These are phyloP conservation scores for Sicyos baderoa DNA, from an alignment of 306 rosid species.

Conservation along the genomic window DNA sequence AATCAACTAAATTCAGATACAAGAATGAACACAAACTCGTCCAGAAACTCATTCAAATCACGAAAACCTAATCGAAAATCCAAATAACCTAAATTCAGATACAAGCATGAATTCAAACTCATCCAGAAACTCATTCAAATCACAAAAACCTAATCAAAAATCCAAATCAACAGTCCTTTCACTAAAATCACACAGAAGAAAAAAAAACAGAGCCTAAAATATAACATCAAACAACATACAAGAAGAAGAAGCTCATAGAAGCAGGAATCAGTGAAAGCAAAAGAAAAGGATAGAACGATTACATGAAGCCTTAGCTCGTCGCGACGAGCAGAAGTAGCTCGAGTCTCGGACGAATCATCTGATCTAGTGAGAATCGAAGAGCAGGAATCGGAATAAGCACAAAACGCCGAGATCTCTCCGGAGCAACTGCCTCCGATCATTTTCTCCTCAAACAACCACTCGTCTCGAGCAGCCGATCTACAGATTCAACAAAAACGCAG, in stretches of 20 bases:
- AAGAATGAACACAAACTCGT: too few species aligned
- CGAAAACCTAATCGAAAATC: too few species aligned
- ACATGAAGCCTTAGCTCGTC: constrained; percentile 53
- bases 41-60: too few species aligned
- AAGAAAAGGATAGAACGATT: not conserved
- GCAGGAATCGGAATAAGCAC: constrained; percentile 35
- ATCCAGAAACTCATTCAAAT: not conserved
- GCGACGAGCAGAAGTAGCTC: constrained; percentile 31
- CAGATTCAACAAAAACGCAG: constrained; percentile 17
- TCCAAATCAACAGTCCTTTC: not conserved
- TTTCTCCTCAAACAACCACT: constrained; percentile 23
- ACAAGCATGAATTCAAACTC: too few species aligned
- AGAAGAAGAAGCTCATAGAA: not conserved
- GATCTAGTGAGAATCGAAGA: constrained; percentile 32
- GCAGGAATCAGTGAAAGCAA: not conserved
- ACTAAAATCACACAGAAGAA: not conserved
- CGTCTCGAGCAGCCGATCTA: constrained; percentile 31
- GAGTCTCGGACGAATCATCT: constrained; percentile 38
- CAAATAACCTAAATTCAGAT: too few species aligned
- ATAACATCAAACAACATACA: not conserved
- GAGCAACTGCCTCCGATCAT: constrained; percentile 17
- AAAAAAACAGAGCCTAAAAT: not conserved
- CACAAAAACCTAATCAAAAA: not conserved
- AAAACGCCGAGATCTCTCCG: constrained; percentile 23
- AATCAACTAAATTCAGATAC: too few species aligned